A percentile compares a stretch with the other conserved stretches of the same genome.
Evolutionary conservation across 2,329 filamentous ascomycete species (phyloP).

Genomic region (Truncatella angustata): DNA sequence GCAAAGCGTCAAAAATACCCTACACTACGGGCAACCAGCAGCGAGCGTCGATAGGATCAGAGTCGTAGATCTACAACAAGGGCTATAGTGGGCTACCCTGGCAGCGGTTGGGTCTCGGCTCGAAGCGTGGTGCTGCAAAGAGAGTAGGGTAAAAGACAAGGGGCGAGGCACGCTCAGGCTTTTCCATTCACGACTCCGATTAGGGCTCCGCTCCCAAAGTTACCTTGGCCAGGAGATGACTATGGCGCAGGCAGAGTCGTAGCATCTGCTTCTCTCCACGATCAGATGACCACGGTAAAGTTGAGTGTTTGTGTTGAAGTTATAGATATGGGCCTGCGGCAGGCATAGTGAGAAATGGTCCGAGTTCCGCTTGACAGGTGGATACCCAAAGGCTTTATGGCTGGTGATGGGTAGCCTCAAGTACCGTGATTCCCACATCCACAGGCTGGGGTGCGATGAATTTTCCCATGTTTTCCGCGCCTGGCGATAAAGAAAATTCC

Average conservation of each 20-base stretch:
- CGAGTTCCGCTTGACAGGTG: slow-evolving; percentile 9
- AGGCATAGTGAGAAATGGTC: neutral
- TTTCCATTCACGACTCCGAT: slow-evolving; percentile 3
- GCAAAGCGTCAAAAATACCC: neutral
- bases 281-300: too few species aligned
- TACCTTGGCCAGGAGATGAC: neutral
- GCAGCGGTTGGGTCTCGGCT: neutral
- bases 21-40: too few species aligned
- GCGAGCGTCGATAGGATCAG: neutral
- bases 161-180: neutral
- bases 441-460: neutral
- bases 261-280: neutral
- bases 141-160: neutral
- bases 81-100: neutral
- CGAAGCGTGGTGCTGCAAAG: neutral
- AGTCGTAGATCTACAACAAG: slow-evolving; percentile 3
- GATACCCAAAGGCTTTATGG: neutral
- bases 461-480: neutral
- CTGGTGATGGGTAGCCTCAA: neutral
- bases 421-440: slow-evolving; percentile 2
- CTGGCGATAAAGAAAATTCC: slow-evolving; percentile 1
- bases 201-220: neutral
- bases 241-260: neutral
- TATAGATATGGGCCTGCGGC: too few species aligned
- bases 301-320: too few species aligned